A percentile compares a stretch with the other conserved stretches of the same genome.
phyloP scores from a whole-genome alignment of 116 monocot genomes.

The Cymodocea nodosa region DNA sequence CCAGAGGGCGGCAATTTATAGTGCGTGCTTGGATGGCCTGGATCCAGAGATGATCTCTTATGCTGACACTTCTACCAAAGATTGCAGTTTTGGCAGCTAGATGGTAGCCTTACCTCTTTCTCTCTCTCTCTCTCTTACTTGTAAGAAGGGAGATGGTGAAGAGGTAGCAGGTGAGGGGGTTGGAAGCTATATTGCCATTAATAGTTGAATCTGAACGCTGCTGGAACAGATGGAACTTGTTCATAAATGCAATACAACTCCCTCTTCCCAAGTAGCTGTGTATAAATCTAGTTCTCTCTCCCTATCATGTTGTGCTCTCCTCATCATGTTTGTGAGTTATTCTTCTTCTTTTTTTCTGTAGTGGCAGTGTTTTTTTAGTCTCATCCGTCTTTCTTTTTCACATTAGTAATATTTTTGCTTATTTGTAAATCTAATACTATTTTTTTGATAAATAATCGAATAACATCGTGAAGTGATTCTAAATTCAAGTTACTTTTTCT shows the following conservation, averaged over 20 bases:
- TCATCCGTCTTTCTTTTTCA: no score
- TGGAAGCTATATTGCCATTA: no score
- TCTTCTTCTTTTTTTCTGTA: no score
- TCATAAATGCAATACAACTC: not conserved
- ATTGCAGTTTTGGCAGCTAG: conserved; percentile 7
- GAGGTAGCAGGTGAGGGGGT: not conserved
- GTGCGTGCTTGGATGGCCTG: not conserved
- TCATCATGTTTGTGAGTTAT: not conserved
- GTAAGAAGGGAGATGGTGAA: not conserved
- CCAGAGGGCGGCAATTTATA: conserved; percentile 2
- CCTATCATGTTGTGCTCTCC: no score
- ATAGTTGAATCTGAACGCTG: not conserved
- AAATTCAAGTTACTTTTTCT: no score
- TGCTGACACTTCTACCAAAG: conserved; percentile 7
- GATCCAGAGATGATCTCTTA: not conserved
- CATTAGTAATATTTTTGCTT: no score
- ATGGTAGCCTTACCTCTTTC: not conserved
- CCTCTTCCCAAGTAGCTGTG: not conserved
- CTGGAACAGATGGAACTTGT: not conserved
- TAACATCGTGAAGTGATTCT: no score
- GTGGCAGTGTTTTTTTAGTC: no score
- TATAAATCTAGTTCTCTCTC: not conserved
- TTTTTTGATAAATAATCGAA: no score
- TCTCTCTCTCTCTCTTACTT: not conserved
- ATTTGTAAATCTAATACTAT: no score